A percentile compares a stretch with the other conserved stretches of the same genome.
phyloP scores from a whole-genome alignment of 345 rosid genomes.

The Arabidopsis suecica region DNA sequence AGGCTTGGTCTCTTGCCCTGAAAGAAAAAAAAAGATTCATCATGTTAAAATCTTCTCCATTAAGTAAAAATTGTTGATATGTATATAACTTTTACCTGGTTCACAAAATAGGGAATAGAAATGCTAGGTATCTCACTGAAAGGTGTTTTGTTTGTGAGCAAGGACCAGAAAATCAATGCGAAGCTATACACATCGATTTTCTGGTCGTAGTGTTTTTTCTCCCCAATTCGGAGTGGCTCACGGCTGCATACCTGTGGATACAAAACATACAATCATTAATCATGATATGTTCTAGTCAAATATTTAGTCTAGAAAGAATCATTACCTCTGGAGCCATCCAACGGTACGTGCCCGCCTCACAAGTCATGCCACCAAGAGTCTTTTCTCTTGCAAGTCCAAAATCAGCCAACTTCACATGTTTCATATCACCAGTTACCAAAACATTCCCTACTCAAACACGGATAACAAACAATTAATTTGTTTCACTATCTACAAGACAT shows the following conservation, averaged over 20 bases:
- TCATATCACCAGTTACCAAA: slow-evolving; percentile 54
- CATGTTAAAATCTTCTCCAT: neutral
- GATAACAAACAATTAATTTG: neutral
- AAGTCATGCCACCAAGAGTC: slow-evolving; percentile 50
- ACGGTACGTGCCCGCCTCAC: slow-evolving; percentile 68
- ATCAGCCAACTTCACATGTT: slow-evolving; percentile 58
- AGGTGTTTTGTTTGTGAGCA: slow-evolving; percentile 63
- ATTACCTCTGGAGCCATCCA: slow-evolving; percentile 89
- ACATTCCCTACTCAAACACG: slow-evolving; percentile 52
- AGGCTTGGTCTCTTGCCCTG: slow-evolving; percentile 68
- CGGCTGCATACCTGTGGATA: slow-evolving; percentile 51
- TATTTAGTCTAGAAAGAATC: slow-evolving; percentile 6
- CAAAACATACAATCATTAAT: neutral
- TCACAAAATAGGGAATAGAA: slow-evolving; percentile 48
- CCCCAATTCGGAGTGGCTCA: slow-evolving; percentile 51
- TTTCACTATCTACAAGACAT: neutral
- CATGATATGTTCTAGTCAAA: neutral
- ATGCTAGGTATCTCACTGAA: slow-evolving; percentile 45
- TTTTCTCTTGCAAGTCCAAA: slow-evolving; percentile 69
- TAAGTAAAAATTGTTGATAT: neutral
- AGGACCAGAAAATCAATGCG: slow-evolving; percentile 65
- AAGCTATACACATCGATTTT: slow-evolving; percentile 80
- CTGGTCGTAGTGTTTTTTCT: slow-evolving; percentile 63
- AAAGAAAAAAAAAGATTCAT: neutral
- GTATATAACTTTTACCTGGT: slow-evolving; percentile 45